Evolutionary conservation across 2,329 filamentous ascomycete species (phyloP).

Genomic region (Fusarium humuli): DNA sequence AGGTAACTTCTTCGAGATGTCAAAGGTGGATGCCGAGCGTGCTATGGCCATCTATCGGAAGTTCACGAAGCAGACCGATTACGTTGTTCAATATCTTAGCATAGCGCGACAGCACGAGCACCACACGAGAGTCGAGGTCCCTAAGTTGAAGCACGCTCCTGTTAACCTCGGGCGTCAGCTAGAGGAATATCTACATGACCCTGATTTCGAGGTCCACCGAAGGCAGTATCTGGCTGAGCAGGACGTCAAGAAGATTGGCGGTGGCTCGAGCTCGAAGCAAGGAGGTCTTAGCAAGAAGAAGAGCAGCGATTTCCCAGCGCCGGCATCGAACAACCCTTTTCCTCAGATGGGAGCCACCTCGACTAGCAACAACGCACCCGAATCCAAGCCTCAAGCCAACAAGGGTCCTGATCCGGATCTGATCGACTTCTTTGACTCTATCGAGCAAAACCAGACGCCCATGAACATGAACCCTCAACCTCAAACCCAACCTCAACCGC

Average conservation of each 20-base stretch:
- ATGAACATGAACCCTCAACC: conserved; percentile 62
- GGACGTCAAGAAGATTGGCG: conserved; percentile 72
- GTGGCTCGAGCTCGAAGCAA: conserved; percentile 48
- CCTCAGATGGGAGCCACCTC: conserved; percentile 47
- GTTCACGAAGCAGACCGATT: conserved; percentile 92
- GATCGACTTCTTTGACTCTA: conserved; percentile 95
- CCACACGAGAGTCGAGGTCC: conserved; percentile 91
- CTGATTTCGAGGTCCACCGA: conserved; percentile 93
- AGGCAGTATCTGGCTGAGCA: conserved; percentile 92
- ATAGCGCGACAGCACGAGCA: conserved; percentile 91
- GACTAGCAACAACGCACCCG: conserved; percentile 48
- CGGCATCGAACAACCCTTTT: conserved; percentile 59
- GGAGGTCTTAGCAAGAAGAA: conserved; percentile 51
- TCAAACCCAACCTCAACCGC: conserved; percentile 50
- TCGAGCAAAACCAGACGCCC: conserved; percentile 86
- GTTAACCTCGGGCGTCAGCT: conserved; percentile 89
- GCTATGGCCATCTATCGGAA: conserved; percentile 92
- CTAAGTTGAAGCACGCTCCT: conserved; percentile 96
- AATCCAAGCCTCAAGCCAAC: conserved; percentile 60
- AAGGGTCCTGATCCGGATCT: conserved; percentile 80
- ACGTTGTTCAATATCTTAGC: conserved; percentile 89
- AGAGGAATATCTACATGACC: conserved; percentile 93
- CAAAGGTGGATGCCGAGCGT: conserved; percentile 89
- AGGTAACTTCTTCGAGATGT: conserved; percentile 99
- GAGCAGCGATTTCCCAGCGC: conserved; percentile 53